These are phyloP conservation scores for Papiliotrema nemorosa DNA, from an alignment of 1,284 basidiomycete species.

Conservation along the genomic window DNA sequence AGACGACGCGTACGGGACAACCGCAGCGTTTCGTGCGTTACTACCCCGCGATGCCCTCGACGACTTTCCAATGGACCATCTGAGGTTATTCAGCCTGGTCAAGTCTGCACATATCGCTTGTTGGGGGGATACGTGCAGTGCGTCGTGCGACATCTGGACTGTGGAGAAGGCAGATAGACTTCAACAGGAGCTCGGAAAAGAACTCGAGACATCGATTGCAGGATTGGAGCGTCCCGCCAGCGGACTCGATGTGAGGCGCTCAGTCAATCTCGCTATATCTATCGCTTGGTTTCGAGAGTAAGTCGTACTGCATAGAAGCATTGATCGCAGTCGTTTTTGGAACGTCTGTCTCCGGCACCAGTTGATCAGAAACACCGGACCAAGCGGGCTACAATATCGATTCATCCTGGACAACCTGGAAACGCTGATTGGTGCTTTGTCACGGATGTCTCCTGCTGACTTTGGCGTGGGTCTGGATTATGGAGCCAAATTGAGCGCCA, in stretches of 20 bases:
- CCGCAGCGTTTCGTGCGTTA: background rate
- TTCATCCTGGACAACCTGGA: background rate
- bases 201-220: background rate
- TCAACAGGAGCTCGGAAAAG: background rate
- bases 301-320: background rate
- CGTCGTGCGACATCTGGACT: background rate
- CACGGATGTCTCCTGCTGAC: background rate
- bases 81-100: background rate
- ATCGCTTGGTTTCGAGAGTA: background rate
- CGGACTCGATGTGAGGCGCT: background rate
- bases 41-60: background rate
- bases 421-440: background rate
- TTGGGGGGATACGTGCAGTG: background rate
- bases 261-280: background rate
- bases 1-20: background rate
- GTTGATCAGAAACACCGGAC: background rate
- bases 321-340: background rate
- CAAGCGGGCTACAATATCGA: background rate
- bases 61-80: background rate
- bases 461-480: background rate
- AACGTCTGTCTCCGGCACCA: background rate
- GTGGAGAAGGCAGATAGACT: background rate
- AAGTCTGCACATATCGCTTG: background rate
- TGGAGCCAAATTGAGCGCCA: background rate
- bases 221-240: background rate